These are phyloP conservation scores for Neltuma alba DNA, from an alignment of 306 rosid genomes.

Conservation along the genomic window DNA sequence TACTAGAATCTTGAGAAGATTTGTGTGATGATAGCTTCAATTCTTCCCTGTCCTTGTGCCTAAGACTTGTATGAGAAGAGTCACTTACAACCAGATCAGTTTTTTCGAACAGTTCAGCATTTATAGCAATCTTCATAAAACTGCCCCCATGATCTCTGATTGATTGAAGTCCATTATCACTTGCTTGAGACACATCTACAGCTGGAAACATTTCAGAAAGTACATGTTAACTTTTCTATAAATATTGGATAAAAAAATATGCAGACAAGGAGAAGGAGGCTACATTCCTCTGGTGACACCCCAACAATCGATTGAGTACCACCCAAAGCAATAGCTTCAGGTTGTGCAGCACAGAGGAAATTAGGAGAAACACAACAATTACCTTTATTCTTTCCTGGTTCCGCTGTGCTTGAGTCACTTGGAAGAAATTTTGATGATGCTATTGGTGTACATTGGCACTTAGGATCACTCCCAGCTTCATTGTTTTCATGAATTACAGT, in stretches of 20 bases:
- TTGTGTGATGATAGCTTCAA: slow-evolving; percentile 29
- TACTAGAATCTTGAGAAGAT: slow-evolving; percentile 34
- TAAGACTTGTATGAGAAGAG: slow-evolving; percentile 35
- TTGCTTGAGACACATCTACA: slow-evolving; percentile 44
- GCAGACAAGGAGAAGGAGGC: slow-evolving; percentile 16
- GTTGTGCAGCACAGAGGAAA: slow-evolving; percentile 24
- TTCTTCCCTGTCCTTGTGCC: slow-evolving; percentile 49
- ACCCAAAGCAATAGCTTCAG: slow-evolving; percentile 21
- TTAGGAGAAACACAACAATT: slow-evolving; percentile 28
- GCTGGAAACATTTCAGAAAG: slow-evolving; percentile 45
- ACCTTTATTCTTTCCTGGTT: slow-evolving; percentile 31
- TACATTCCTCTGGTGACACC: slow-evolving; percentile 47
- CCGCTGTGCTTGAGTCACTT: slow-evolving; percentile 38
- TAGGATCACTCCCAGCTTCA: slow-evolving; percentile 38
- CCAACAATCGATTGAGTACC: slow-evolving; percentile 18
- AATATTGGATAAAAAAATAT: neutral
- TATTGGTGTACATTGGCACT: slow-evolving; percentile 35
- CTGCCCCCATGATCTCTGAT: slow-evolving; percentile 31
- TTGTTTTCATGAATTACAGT: slow-evolving; percentile 36
- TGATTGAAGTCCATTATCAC: slow-evolving; percentile 36
- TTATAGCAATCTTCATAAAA: slow-evolving; percentile 32
- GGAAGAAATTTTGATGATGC: slow-evolving; percentile 33
- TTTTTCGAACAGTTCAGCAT: slow-evolving; percentile 32
- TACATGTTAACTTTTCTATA: slow-evolving; percentile 11
- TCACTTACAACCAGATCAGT: slow-evolving; percentile 41